Evolutionary conservation across 2,329 filamentous ascomycete species (phyloP).

Genomic region (Colletotrichum agaves): DNA sequence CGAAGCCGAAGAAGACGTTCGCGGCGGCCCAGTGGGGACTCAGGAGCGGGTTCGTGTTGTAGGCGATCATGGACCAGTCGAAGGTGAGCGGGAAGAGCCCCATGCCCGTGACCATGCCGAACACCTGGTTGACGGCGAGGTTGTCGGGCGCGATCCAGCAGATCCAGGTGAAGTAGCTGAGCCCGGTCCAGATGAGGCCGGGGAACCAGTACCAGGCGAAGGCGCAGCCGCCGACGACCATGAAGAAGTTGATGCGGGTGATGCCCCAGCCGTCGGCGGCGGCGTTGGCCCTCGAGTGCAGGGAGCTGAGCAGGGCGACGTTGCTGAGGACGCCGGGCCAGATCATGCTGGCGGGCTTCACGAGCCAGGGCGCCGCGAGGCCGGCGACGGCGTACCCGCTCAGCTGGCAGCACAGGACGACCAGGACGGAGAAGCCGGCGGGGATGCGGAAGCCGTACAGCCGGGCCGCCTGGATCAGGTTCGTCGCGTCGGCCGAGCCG

Average conservation of each 20-base stretch:
- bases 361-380: slow-evolving; percentile 53
- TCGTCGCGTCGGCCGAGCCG: slow-evolving; percentile 45
- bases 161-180: slow-evolving; percentile 56
- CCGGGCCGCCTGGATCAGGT: slow-evolving; percentile 54
- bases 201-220: slow-evolving; percentile 62
- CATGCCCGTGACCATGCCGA: slow-evolving; percentile 58
- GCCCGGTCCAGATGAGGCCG: slow-evolving; percentile 54
- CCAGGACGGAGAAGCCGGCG: slow-evolving; percentile 45
- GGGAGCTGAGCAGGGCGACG: slow-evolving; percentile 54
- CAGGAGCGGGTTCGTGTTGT: slow-evolving; percentile 52
- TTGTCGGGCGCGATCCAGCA: slow-evolving; percentile 62
- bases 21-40: slow-evolving; percentile 67
- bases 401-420: slow-evolving; percentile 58
- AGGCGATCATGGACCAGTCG: slow-evolving; percentile 49
- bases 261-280: slow-evolving; percentile 47
- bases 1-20: slow-evolving; percentile 67
- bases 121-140: slow-evolving; percentile 56
- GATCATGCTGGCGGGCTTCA: slow-evolving; percentile 56
- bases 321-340: slow-evolving; percentile 59
- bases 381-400: slow-evolving; percentile 61
- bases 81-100: slow-evolving; percentile 54
- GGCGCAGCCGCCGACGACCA: slow-evolving; percentile 50
- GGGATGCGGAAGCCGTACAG: slow-evolving; percentile 53
- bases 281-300: slow-evolving; percentile 45
- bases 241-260: slow-evolving; percentile 54